Conservation (phyloP, 441 rosid genomes). For the Heliophila coronopifolia region DNA sequence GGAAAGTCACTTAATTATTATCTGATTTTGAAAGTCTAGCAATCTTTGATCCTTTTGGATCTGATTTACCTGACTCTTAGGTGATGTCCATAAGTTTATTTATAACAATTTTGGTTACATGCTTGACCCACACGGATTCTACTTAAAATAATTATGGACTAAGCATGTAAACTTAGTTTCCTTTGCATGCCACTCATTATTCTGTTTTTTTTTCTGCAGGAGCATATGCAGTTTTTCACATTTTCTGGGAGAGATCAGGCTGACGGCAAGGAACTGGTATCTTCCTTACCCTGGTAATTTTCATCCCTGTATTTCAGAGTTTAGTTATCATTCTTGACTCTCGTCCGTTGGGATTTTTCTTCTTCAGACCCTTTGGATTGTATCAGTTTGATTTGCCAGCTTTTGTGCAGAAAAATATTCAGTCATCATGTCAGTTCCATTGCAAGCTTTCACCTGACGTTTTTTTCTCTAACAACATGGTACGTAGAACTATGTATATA, state of each 20-base stretch:
- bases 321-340: slow-evolving; percentile 10
- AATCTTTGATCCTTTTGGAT: not conserved
- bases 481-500: too few relatives aligned
- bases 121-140: slow-evolving; percentile 1
- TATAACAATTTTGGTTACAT: not conserved
- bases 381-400: slow-evolving; percentile 13
- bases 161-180: slow-evolving; percentile 3
- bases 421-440: slow-evolving; percentile 55
- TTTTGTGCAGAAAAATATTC: slow-evolving; percentile 54
- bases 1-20: not conserved
- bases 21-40: slow-evolving; percentile 3
- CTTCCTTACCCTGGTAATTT: slow-evolving; percentile 73
- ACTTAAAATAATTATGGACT: slow-evolving; percentile 8
- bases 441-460: slow-evolving; percentile 59
- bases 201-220: slow-evolving; percentile 38
- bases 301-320: slow-evolving; percentile 32
- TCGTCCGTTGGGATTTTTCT: not conserved
- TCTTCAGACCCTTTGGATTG: not conserved
- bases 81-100: not conserved
- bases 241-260: slow-evolving; percentile 36
- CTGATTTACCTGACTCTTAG: slow-evolving; percentile 1
- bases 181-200: slow-evolving; percentile 6
- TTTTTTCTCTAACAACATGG: slow-evolving; percentile 69
- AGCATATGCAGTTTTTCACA: slow-evolving; percentile 35
- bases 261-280: slow-evolving; percentile 73